A percentile compares a stretch with the other conserved stretches of the same genome.
Evolutionary conservation across 495 filamentous ascomycete genomes (phyloP).

Genomic region (Penicillium malachiteum): DNA sequence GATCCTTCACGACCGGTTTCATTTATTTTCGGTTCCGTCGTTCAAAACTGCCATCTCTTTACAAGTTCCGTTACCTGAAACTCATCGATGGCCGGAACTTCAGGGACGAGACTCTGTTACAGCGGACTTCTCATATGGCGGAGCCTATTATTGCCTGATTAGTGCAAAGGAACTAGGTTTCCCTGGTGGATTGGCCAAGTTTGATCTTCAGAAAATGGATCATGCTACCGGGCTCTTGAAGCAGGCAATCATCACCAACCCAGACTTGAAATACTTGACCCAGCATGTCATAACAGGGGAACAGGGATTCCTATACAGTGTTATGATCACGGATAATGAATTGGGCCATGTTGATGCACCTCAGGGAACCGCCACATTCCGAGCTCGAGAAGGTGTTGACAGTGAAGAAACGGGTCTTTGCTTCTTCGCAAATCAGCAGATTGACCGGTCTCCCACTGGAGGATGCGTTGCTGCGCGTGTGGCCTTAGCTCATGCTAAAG

Average conservation of each 20-base stretch:
- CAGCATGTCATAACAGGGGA: slow-evolving; percentile 8
- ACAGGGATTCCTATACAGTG: slow-evolving; percentile 17
- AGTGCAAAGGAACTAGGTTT: slow-evolving; percentile 17
- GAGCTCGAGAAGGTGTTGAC: slow-evolving; percentile 3
- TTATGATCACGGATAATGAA: slow-evolving; percentile 18
- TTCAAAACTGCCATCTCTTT: slow-evolving; percentile 17
- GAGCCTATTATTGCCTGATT: slow-evolving; percentile 15
- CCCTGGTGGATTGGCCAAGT: slow-evolving; percentile 6
- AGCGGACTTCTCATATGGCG: slow-evolving; percentile 15
- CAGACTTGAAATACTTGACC: slow-evolving; percentile 7
- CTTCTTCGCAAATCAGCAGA: slow-evolving; percentile 27
- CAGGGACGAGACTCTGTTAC: slow-evolving; percentile 5
- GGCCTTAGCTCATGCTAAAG: slow-evolving; percentile 23
- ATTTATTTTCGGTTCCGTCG: slow-evolving; percentile 22
- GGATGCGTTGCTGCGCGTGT: slow-evolving; percentile 23
- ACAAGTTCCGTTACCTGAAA: slow-evolving; percentile 12
- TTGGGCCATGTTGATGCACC: slow-evolving; percentile 27
- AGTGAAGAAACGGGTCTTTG: slow-evolving; percentile 13
- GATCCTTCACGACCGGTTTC: slow-evolving; percentile 19
- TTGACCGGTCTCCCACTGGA: slow-evolving; percentile 29
- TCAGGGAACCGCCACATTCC: slow-evolving; percentile 12
- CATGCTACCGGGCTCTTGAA: slow-evolving; percentile 20
- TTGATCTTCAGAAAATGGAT: slow-evolving; percentile 15
- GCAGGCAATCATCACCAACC: slow-evolving; percentile 8
- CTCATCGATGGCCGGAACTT: slow-evolving; percentile 15